Evolutionary conservation across 441 rosid genomes (phyloP).

Genomic region (Raphanus hybrid): DNA sequence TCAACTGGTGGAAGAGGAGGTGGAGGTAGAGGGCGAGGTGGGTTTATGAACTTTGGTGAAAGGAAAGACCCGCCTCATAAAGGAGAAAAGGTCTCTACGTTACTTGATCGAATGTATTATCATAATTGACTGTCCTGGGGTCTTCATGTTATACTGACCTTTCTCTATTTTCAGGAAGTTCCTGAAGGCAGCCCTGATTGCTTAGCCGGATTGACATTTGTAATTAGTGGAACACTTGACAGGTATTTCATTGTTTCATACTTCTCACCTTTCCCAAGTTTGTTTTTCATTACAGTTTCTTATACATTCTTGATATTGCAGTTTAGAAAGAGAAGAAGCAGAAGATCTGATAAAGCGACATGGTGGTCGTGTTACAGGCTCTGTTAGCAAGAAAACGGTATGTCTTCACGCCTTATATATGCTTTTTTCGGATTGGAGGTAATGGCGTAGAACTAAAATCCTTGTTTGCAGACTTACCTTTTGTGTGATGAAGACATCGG

Average conservation of each 20-base stretch:
- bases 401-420: constrained; percentile 20
- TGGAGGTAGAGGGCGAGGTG: constrained; percentile 90
- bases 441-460: constrained; percentile 37
- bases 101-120: constrained; percentile 49
- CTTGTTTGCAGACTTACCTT: constrained; percentile 78
- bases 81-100: constrained; percentile 83
- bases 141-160: constrained; percentile 27
- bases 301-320: constrained; percentile 45
- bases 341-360: constrained; percentile 92
- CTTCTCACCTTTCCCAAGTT: constrained; percentile 9
- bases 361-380: constrained; percentile 93
- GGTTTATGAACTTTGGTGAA: constrained; percentile 93
- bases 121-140: constrained; percentile 17
- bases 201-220: constrained; percentile 88
- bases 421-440: constrained; percentile 32
- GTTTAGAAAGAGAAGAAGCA: constrained; percentile 99
- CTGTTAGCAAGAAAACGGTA: constrained; percentile 99
- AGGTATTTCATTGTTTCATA: constrained; percentile 58
- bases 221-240: constrained; percentile 98
- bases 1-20: constrained; percentile 64
- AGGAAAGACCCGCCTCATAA: constrained; percentile 99
- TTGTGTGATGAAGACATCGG: constrained; percentile 96
- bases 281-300: constrained; percentile 20
- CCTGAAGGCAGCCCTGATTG: constrained; percentile 94
- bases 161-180: constrained; percentile 73